phyloP scores from a whole-genome alignment of 2,329 filamentous ascomycete species.

The Coniochaeta hoffmannii region DNA sequence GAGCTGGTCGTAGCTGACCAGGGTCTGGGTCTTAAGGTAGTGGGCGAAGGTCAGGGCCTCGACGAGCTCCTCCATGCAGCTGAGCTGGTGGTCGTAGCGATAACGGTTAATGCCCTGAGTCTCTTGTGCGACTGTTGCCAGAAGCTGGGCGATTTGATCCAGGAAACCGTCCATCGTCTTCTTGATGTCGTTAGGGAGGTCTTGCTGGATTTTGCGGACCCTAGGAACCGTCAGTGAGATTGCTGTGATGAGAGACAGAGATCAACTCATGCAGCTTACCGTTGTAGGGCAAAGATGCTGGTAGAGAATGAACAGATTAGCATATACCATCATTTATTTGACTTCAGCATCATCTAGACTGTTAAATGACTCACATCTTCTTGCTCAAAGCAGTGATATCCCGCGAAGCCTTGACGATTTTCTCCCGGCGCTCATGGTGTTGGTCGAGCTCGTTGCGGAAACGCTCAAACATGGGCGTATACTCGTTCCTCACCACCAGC shows the following conservation, averaged over 20 bases:
- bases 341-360: neutral
- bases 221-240: constrained; percentile 29
- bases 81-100: constrained; percentile 74
- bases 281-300: constrained; percentile 79
- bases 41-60: constrained; percentile 85
- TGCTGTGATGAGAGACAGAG: neutral
- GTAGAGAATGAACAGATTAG: constrained; percentile 4
- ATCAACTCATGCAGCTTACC: constrained; percentile 37
- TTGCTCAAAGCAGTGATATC: constrained; percentile 94
- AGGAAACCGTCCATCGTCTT: constrained; percentile 65
- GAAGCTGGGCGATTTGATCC: constrained; percentile 61
- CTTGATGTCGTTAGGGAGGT: constrained; percentile 60
- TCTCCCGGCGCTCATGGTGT: constrained; percentile 87
- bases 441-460: constrained; percentile 88
- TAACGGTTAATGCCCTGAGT: constrained; percentile 71
- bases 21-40: constrained; percentile 70
- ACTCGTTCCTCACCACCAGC: constrained; percentile 34
- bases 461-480: constrained; percentile 71
- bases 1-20: constrained; percentile 63
- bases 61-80: constrained; percentile 88
- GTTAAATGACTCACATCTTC: constrained; percentile 74
- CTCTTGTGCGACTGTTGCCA: constrained; percentile 62
- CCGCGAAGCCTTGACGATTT: constrained; percentile 81
- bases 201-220: constrained; percentile 53
- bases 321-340: neutral